Evolutionary conservation across 257 asterid genomes (phyloP).

Genomic region (Solanum virginianum): DNA sequence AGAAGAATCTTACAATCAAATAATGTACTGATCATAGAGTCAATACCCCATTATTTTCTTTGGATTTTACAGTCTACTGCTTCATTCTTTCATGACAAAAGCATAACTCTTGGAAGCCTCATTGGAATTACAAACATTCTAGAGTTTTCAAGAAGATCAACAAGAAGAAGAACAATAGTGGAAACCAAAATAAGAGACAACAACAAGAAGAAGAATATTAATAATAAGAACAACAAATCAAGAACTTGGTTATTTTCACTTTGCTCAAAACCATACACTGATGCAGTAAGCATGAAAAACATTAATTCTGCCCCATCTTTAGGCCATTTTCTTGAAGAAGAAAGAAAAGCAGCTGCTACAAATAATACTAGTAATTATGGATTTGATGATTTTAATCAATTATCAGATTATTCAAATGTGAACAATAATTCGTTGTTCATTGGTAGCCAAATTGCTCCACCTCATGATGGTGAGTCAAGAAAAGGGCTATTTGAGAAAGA

Average conservation of each 20-base stretch:
- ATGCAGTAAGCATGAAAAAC: conserved; percentile 36
- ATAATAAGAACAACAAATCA: conserved; percentile 21
- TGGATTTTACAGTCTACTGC: conserved; percentile 50
- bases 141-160: conserved; percentile 53
- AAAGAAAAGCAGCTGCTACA: conserved; percentile 24
- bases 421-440: conserved; percentile 17
- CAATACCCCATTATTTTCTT: background rate
- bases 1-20: background rate
- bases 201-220: conserved; percentile 13
- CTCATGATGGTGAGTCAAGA: conserved; percentile 11
- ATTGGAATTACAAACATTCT: conserved; percentile 57
- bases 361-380: conserved; percentile 3
- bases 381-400: conserved; percentile 29
- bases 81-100: conserved; percentile 60
- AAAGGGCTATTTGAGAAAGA: conserved; percentile 19
- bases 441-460: conserved; percentile 37
- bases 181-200: conserved; percentile 18
- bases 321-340: conserved; percentile 62
- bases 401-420: background rate
- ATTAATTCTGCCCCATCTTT: conserved; percentile 29
- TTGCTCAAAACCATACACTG: conserved; percentile 53
- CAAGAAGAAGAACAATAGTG: conserved; percentile 23
- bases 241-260: conserved; percentile 47
- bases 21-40: background rate
- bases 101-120: conserved; percentile 59